phyloP scores from a whole-genome alignment of 768 basidiomycete species.

The Boletus tylopilopsis region DNA sequence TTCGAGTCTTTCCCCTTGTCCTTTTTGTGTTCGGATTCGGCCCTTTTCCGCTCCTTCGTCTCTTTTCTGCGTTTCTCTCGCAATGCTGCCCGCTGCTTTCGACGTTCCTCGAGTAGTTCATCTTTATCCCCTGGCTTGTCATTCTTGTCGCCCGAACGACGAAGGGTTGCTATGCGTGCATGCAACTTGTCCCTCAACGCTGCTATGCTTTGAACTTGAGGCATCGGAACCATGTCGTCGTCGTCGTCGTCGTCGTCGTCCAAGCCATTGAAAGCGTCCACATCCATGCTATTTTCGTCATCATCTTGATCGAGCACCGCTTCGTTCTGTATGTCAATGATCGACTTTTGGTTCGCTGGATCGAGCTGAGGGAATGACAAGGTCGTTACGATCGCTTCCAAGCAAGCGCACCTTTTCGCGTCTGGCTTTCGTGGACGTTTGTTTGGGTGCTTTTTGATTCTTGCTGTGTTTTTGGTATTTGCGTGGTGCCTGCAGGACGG shows the following conservation, averaged over 20 bases:
- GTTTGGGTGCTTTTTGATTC: slow-evolving; percentile 77
- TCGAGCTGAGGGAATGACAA: slow-evolving; percentile 60
- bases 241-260: slow-evolving; percentile 19
- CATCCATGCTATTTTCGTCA: slow-evolving; percentile 23
- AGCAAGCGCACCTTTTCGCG: slow-evolving; percentile 63
- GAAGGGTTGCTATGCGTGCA: slow-evolving; percentile 67
- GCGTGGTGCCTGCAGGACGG: slow-evolving; percentile 35
- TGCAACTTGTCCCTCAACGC: slow-evolving; percentile 72
- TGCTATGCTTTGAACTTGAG: slow-evolving; percentile 55
- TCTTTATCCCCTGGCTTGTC: slow-evolving; percentile 64
- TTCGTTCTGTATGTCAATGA: slow-evolving; percentile 71
- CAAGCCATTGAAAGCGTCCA: slow-evolving; percentile 29
- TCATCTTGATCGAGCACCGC: slow-evolving; percentile 30
- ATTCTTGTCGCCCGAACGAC: slow-evolving; percentile 37
- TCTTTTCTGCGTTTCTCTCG: slow-evolving; percentile 83
- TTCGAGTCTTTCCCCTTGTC: slow-evolving; percentile 46
- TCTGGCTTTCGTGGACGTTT: slow-evolving; percentile 85
- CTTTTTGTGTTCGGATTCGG: slow-evolving; percentile 55
- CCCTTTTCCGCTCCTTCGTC: slow-evolving; percentile 76
- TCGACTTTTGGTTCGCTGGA: slow-evolving; percentile 81
- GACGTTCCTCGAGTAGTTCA: slow-evolving; percentile 76
- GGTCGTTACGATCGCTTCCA: too few relatives aligned
- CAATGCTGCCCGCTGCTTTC: slow-evolving; percentile 73
- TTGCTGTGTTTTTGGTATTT: slow-evolving; percentile 89
- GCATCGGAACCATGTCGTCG: slow-evolving; percentile 57